Base-by-base conservation (phyloP, 73 alveolate genomes). In the Paramecium primaurelia region DNA sequence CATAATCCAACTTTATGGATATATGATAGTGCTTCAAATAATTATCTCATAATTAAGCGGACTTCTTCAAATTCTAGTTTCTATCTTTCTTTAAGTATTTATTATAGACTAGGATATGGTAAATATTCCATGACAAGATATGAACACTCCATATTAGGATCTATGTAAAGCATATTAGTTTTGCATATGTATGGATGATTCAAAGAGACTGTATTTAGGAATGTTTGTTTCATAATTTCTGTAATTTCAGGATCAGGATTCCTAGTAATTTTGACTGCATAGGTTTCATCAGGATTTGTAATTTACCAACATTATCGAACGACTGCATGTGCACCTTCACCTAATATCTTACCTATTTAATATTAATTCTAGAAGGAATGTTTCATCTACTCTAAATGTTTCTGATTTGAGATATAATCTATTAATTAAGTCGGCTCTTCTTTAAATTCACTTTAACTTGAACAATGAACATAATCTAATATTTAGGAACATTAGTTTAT, bases 261-360 rank as follows among this genome's bases (percentile, higher is more conserved):
- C 47, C 91, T 80, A 2, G 91, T 7, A 26, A 80, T 80, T 80
- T 80, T 80, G 7, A 80, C 91, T 2, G 91, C 91, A 45, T 45
- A 80, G 18, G 91, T 80, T 42, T 80, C 91, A 47, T 80, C 91
- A 2, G 91, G 91, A 25, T 80, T 80, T 32, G 49, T 42, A 49
- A 80, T 80, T 80, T 34, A 8, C 91, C 91, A 80, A 80, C 91
- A 80, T 80, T 80, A 47, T n/a, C 91, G 20, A 25, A 80, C 91
- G 34, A 80, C 91, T 20, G 91, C 91, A 80, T 80, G 91, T 4
- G 91, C 91, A 2, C 91, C 91, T 42, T 80, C 91, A 4, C 91
- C 91, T 42, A 80, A 45, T n/a, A 80, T 45, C 32, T 80, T 80
- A 49, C 91, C 91, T 26, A 80, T 80, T 47, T 80, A 36, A 25